Base-by-base conservation (phyloP, 345 rosid species). In the Noccaea caerulescens region DNA sequence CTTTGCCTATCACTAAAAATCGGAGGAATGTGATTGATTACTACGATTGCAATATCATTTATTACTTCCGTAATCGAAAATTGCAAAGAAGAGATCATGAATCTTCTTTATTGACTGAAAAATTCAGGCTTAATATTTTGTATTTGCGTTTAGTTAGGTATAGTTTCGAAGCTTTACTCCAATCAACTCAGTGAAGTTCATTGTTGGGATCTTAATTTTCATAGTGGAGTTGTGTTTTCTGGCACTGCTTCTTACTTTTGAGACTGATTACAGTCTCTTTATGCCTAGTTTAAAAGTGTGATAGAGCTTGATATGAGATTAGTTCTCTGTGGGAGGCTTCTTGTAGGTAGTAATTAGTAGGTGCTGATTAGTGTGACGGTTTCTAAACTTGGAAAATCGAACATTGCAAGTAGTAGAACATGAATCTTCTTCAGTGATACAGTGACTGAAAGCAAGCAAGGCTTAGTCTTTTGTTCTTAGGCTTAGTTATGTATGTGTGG, bases 221-320 rank as follows among this genome's bases (percentile, higher is more conserved):
- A 37, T 30, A 3, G 45, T 52, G 58, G 58, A 53, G 0, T 32
- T 63, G 18, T 47, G 10, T 34, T 39, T 57, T 47, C 38, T 59
- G 57, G 47, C 41, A 32, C 37, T 51, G 27, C 52, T 13, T 1
- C 11, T 41, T 66, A 49, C 34, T 33, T 63, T 33, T 47, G 20
- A 16, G 57, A 66, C 1, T 13, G 49, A 51, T 51, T 54, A 54
- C 27, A 34, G 1, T 45, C 4, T 37, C 23, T 12, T 20, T n/a
- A 20, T 18, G 25, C 27, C 13, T 61, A 39, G 25, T 16, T 71
- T 71, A 27, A 20, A 25, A 45, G 1, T 71, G 51, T 41, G 34
- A 20, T 52, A 71, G 42, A 68, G 62, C 42, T 39, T 30, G 18
- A 27, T 7, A 3, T 32, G 8, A 36, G 56, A 36, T 11, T 8